phyloP scores from a whole-genome alignment of 257 asterid genomes.

The Capsicum baccatum region DNA sequence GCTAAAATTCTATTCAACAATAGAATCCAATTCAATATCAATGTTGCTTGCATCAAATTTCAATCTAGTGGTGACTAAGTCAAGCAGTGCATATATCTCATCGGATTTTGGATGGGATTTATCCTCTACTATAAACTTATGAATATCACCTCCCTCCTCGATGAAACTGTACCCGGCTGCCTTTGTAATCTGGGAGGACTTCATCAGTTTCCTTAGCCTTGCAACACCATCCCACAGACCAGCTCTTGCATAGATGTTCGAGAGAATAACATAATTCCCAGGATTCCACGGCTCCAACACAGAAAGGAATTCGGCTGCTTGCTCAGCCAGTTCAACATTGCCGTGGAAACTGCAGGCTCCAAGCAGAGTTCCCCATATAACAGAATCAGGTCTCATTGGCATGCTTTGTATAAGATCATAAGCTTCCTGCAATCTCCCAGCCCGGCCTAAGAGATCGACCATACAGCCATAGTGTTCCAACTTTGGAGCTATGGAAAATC shows the following conservation, averaged over 20 bases:
- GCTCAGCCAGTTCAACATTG: conserved; percentile 71
- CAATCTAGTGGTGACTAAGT: conserved; percentile 53
- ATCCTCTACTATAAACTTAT: conserved; percentile 78
- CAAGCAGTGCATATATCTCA: conserved; percentile 54
- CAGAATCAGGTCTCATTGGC: conserved; percentile 89
- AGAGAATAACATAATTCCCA: conserved; percentile 84
- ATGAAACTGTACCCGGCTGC: conserved; percentile 85
- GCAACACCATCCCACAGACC: conserved; percentile 75
- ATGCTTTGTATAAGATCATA: conserved; percentile 57
- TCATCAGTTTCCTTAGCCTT: conserved; percentile 73
- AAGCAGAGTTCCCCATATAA: conserved; percentile 82
- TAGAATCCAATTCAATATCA: conserved; percentile 41
- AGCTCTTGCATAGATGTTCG: conserved; percentile 75
- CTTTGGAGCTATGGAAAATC: conserved; percentile 47
- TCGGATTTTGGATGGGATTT: conserved; percentile 59
- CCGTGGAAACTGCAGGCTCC: conserved; percentile 90
- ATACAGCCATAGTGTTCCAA: conserved; percentile 57
- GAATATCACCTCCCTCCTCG: conserved; percentile 75
- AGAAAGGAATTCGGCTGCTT: conserved; percentile 66
- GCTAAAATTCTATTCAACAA: conserved; percentile 34
- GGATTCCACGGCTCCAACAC: conserved; percentile 77
- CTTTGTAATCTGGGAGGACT: conserved; percentile 60
- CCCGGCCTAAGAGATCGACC: conserved; percentile 89
- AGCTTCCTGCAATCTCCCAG: conserved; percentile 68
- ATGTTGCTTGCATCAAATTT: conserved; percentile 34